These are phyloP conservation scores for Colletotrichum viniferum DNA, from an alignment of 2,329 filamentous ascomycete species.

Conservation along the genomic window DNA sequence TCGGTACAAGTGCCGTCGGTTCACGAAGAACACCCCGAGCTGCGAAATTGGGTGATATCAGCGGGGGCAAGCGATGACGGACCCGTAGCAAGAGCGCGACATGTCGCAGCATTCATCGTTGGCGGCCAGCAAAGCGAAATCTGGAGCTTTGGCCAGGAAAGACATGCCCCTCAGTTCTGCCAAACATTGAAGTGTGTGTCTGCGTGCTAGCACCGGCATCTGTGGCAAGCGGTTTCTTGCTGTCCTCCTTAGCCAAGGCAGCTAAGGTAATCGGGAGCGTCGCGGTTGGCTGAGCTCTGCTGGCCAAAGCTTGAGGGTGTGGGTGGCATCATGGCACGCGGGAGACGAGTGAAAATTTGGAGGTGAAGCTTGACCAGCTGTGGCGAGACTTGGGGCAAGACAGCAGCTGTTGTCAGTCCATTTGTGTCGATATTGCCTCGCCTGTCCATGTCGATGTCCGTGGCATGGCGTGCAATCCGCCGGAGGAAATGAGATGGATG, in stretches of 20 bases:
- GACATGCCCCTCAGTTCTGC: not conserved
- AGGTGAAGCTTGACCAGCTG: not conserved
- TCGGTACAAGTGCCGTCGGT: conserved; percentile 4
- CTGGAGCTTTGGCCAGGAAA: not conserved
- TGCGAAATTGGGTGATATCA: conserved; percentile 15
- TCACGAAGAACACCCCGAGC: not conserved
- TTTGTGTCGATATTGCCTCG: not conserved
- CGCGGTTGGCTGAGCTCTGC: conserved; percentile 8
- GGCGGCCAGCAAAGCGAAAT: not conserved
- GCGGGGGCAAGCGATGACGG: not conserved
- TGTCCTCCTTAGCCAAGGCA: not conserved
- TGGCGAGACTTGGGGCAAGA: conserved; percentile 12
- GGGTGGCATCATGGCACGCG: conserved; percentile 15
- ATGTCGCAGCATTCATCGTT: not conserved
- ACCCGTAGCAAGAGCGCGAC: not conserved
- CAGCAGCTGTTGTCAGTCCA: conserved; percentile 21
- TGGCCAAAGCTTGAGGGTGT: not conserved
- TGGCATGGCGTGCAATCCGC: not conserved
- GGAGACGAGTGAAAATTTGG: not conserved
- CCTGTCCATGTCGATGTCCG: not conserved
- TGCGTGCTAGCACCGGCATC: not conserved
- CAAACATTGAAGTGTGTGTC: not conserved
- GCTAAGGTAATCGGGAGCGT: conserved; percentile 10
- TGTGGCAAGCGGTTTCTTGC: not conserved
- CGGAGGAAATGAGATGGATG: not conserved